A percentile compares a stretch with the other conserved stretches of the same genome.
Conservation (phyloP, 2,329 filamentous ascomycete species). For the Gremmenia infestans region DNA sequence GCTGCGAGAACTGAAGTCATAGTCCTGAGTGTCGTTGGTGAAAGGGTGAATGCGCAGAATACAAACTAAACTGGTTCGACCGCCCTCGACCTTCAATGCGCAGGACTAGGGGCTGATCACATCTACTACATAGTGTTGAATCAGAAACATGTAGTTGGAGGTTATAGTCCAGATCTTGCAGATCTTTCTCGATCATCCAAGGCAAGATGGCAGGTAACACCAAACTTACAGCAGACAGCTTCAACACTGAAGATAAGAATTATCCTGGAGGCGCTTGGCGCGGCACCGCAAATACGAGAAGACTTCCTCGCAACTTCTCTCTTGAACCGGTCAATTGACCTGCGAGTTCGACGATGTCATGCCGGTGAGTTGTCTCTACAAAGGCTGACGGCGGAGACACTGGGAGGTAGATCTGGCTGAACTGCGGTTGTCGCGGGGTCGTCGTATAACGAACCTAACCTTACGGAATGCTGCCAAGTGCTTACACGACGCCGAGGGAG, state of each 20-base stretch:
- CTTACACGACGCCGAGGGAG: background rate
- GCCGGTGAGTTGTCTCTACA: conserved; percentile 11
- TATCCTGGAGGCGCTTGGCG: background rate
- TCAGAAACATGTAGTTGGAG: background rate
- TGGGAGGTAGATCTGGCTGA: background rate
- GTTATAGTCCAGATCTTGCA: background rate
- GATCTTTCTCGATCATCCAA: background rate
- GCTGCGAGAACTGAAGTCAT: conserved; percentile 32
- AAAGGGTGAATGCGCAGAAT: background rate
- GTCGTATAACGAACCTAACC: background rate
- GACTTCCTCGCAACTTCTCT: conserved; percentile 8
- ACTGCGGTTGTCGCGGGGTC: background rate
- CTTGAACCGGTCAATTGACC: conserved; percentile 18
- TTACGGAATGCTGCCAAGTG: too few species aligned
- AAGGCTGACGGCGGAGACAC: conserved; percentile 1
- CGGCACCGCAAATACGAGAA: background rate
- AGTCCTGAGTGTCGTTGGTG: conserved; percentile 13
- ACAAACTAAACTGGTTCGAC: background rate
- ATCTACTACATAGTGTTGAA: background rate
- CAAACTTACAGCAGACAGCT: background rate
- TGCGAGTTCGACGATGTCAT: conserved; percentile 16
- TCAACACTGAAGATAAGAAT: background rate
- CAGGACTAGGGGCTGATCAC: background rate
- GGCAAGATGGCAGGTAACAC: background rate
- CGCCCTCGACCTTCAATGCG: background rate